Base-by-base conservation (phyloP, 2,329 filamentous ascomycete species). In the Colletotrichum lini region DNA sequence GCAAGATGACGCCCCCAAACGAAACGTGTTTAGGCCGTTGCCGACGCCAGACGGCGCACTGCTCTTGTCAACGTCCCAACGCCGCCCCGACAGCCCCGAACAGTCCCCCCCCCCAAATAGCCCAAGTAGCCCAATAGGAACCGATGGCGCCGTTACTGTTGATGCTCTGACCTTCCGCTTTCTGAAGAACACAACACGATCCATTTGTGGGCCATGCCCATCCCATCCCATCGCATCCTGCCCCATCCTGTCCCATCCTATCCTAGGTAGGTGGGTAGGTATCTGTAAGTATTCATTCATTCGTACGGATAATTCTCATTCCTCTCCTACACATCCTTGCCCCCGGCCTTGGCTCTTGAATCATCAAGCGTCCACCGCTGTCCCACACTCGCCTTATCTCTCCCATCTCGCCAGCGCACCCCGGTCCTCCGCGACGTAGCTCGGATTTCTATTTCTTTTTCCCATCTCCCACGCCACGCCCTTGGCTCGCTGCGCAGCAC, bases 301-400 rank as follows among this genome's bases (percentile, higher is more conserved):
- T 35, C 30, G 30, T 35, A 35, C 30, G 30, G 8, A 35, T 35
- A 35, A 9, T 35, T 5, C 30, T 35, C 30, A 58, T 58, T 58
- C 15, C n/a, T 26, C 16, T 26, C 40, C 35, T 26, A 52, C 7
- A 45, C 38, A 44, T 63, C 47, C 47, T 49, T 53, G 52, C 64
- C 68, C 65, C 58, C 65, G 42, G 65, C 68, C 65, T 63, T 58
- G 68, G 68, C 64, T 71, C 65, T 13, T 21, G 44, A 71, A 68
- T 71, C 68, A 65, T 59, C 21, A 64, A 71, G 65, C 58, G 53
- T 63, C 65, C 58, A 67, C 35, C 65, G 53, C 52, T 63, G 68
- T 71, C 68, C 65, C 68, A 71, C 65, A 59, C 65, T 16, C 58
- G 53, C 53, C 68, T 71, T 71, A 68, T 71, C 68, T 71, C 56